phyloP scores from a whole-genome alignment of 495 filamentous ascomycete genomes.

The Hypomontagnella submonticulosa region DNA sequence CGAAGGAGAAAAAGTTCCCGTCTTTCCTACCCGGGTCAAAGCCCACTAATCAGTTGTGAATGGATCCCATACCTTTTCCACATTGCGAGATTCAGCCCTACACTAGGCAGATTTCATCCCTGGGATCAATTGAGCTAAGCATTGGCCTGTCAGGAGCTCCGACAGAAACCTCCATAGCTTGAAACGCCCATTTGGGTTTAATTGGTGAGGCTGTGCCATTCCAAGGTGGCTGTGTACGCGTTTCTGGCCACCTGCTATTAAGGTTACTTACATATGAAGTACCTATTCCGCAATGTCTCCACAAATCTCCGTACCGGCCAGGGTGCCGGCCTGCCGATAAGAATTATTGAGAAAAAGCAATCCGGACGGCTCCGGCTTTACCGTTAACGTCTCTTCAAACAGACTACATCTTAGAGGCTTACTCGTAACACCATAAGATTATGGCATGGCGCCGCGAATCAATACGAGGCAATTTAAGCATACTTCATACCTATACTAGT shows the following conservation, averaged over 20 bases:
- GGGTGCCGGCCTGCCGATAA: neutral
- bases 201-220: slow-evolving; percentile 35
- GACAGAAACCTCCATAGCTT: slow-evolving; percentile 1
- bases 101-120: slow-evolving; percentile 39
- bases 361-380: slow-evolving; percentile 19
- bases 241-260: neutral
- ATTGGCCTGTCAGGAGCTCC: slow-evolving; percentile 3
- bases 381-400: slow-evolving; percentile 1
- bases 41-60: neutral
- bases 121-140: slow-evolving; percentile 2
- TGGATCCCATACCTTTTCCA: neutral
- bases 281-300: slow-evolving; percentile 11
- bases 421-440: slow-evolving; percentile 1
- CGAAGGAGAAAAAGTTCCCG: slow-evolving; percentile 14
- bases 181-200: slow-evolving; percentile 23
- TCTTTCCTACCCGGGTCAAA: slow-evolving; percentile 25
- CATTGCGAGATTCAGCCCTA: slow-evolving; percentile 38
- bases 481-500: slow-evolving; percentile 4
- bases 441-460: neutral
- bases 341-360: neutral
- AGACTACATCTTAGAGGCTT: neutral
- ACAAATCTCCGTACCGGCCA: slow-evolving; percentile 17
- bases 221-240: slow-evolving; percentile 29
- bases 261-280: neutral
- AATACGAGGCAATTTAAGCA: slow-evolving; percentile 2